phyloP scores from a whole-genome alignment of 1,284 basidiomycete species.

The Papiliotrema flavescens region DNA sequence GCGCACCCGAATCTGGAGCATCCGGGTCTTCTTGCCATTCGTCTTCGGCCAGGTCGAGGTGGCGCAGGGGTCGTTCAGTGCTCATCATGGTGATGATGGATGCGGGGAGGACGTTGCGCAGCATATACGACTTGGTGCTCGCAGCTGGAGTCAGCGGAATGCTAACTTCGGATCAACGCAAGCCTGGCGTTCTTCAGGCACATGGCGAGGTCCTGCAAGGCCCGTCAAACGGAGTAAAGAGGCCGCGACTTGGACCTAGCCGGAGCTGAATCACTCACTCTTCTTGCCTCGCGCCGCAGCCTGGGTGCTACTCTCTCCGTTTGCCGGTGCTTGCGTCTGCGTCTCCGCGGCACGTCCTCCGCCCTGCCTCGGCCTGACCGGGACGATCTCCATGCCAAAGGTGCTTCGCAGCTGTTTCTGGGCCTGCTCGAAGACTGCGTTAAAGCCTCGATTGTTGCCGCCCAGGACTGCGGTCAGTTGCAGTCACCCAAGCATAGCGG shows the following conservation, averaged over 20 bases:
- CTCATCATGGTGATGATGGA: slow-evolving; percentile 28
- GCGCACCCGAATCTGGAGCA: slow-evolving; percentile 36
- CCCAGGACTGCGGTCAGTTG: slow-evolving; percentile 25
- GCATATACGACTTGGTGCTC: slow-evolving; percentile 31
- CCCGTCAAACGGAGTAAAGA: too few relatives aligned
- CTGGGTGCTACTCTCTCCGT: slow-evolving; percentile 14
- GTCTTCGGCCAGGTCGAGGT: slow-evolving; percentile 10
- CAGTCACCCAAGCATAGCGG: background rate
- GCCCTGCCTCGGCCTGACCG: slow-evolving; percentile 25
- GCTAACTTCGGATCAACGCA: too few relatives aligned
- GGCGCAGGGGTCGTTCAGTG: slow-evolving; percentile 24
- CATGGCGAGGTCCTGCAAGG: too few relatives aligned
- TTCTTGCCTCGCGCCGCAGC: slow-evolving; percentile 11
- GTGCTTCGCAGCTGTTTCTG: slow-evolving; percentile 26
- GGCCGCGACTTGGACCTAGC: too few relatives aligned
- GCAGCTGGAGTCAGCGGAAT: slow-evolving; percentile 7
- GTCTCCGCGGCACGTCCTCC: slow-evolving; percentile 7
- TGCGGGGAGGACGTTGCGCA: slow-evolving; percentile 37
- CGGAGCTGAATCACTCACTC: slow-evolving; percentile 19
- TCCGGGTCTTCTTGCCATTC: slow-evolving; percentile 11
- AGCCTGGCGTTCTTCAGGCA: too few relatives aligned
- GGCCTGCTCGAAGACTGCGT: slow-evolving; percentile 26
- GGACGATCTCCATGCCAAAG: slow-evolving; percentile 45
- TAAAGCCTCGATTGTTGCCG: slow-evolving; percentile 22
- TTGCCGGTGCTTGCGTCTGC: slow-evolving; percentile 19